Conservation (phyloP, 108 stramenopile species). For the Pelagomonas calceolata region DNA sequence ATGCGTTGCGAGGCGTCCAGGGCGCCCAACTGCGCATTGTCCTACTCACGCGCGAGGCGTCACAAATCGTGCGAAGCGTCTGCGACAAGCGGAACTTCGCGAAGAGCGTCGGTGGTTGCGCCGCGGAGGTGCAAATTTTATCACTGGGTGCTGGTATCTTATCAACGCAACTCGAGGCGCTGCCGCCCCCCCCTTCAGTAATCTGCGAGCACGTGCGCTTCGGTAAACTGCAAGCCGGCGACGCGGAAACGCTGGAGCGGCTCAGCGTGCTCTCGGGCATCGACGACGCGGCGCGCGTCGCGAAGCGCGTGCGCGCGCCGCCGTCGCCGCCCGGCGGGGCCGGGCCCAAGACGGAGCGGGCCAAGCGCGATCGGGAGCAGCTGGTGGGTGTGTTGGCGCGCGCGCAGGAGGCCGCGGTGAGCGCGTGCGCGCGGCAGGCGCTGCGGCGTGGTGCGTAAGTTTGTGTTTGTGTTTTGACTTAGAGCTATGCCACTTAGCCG, state of each 20-base stretch:
- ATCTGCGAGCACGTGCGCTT: not conserved
- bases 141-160: not conserved
- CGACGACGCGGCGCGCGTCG: not conserved
- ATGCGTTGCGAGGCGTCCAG: not conserved
- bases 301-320: not conserved
- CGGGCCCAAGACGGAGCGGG: not conserved
- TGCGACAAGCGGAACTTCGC: conserved; percentile 1
- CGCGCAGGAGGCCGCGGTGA: not conserved
- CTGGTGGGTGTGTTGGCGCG: not conserved
- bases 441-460: not conserved
- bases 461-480: too few species aligned
- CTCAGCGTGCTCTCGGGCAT: not conserved
- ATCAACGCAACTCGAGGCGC: not conserved
- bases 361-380: not conserved
- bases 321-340: not conserved
- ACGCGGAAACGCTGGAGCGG: not conserved
- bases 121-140: not conserved
- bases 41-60: not conserved
- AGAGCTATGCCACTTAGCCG: too few species aligned
- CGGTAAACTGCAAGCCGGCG: not conserved
- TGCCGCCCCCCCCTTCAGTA: not conserved
- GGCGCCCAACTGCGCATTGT: not conserved
- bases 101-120: not conserved
- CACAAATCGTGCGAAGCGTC: not conserved
- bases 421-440: not conserved